Evolutionary conservation across 768 basidiomycete genomes (phyloP), one percentile per base, ranked within the genome.

Genomic region (Collybiopsis luxurians): DNA sequence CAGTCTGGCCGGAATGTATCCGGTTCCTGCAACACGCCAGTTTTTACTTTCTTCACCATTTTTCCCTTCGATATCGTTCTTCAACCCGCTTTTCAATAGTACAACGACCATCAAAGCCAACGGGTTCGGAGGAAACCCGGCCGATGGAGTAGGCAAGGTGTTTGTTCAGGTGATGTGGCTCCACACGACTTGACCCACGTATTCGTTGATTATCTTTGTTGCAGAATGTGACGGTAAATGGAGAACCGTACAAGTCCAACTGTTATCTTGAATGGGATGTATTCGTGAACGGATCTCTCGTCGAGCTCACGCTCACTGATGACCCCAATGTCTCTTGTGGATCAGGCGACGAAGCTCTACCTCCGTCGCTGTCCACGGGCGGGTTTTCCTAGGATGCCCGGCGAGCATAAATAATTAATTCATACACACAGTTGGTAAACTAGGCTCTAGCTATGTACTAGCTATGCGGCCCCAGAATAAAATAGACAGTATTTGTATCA

Each of bases 221-320:
- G 24, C 57, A 86, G 84, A 80, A 74, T 61, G 83, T 86, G 7
- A 77, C 73, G 11, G 78, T 86, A 26, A 76, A 86, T 59, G 84
- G 84, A 4, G 65, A 75, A 55, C 72, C 76, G 11, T 85, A 82
- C 74, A 78, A 82, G 59, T 85, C 84, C 2, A 86, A 78, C 62
- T 87, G 85, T 57, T 87, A 78, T 62, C 68, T 87, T 46, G 84
- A 86, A 28, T 87, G 83, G 84, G 82, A 84, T 49, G 79, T 80
- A n/a, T 87, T 86, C 61, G 72, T 71, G 23, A 69, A 64, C 3
- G 83, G 83, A 7, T 75, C 81, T 1, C 67, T 76, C 24, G 73
- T 87, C 31, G 83, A 83, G 64, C 67, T 87, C 30, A 77, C 81
- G 44, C 64, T 87, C 55, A 81, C 82, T 4, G 72, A 77, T 56